Base-by-base conservation (phyloP, 257 asterid species). In the Solanum tacnaense region DNA sequence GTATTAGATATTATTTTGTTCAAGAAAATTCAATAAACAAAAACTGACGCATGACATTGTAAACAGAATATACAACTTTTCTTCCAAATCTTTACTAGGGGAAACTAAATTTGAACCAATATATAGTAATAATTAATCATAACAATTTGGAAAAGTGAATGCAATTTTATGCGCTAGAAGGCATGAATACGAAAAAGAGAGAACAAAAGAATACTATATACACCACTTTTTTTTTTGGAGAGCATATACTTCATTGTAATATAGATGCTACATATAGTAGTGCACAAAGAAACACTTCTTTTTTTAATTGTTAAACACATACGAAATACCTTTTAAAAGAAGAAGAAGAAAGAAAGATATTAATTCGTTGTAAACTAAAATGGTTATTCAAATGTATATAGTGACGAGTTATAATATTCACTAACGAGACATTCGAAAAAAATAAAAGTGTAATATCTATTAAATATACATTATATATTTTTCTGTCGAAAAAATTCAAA, bases 401-500 rank as follows among this genome's bases (percentile, higher is more conserved):
- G 7, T 62, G 4, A 10, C 3, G 7, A 11, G 31, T 4, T 0
- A n/a, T 5, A n/a, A 62, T 65, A n/a, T 65, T 65, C 7, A 65
- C 6, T n/a, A 65, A 10, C 0, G 15, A 65, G 6, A 65, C 3
- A n/a, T 65, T 65, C 16, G 1, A n/a, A 65, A 0, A 65, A 62
- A 25, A 4, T 62, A 62, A 62, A 62, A 0, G 1, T 62, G 3
- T n/a, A 62, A 1, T 10, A 10, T 10, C 0, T n/a, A 62, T 2
- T 5, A 62, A 2, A 4, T 62, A n/a, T 62, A 1, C 7, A n/a
- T 11, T n/a, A 62, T 23, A 10, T 23, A 9, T 62, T n/a, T 62
- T 62, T 62, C 6, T 9, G 0, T n/a, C 7, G 3, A n/a, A 0
- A 23, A 9, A 10, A 9, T 62, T 62, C 0, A 10, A 5, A n/a